Conservation (phyloP, 371 early-diverging fungal genomes). For the Dichotomocladium elegans region DNA sequence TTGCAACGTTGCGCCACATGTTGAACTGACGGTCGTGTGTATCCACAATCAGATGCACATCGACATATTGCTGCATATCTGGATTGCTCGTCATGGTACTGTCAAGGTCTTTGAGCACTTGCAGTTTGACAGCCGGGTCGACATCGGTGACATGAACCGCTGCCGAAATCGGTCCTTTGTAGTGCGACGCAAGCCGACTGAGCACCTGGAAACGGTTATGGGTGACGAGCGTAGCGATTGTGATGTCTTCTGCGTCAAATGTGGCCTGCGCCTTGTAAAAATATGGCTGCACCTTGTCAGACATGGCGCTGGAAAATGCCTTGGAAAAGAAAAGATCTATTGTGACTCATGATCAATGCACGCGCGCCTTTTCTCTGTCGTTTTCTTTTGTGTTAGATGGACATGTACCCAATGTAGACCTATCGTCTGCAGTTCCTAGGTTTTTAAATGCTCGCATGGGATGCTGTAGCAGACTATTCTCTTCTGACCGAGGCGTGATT, state of each 20-base stretch:
- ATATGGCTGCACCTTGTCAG: conserved; percentile 42
- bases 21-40: conserved; percentile 67
- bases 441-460: no score
- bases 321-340: conserved; percentile 35
- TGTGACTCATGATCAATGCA: conserved; percentile 16
- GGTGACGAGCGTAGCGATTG: conserved; percentile 42
- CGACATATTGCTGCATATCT: conserved; percentile 53
- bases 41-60: conserved; percentile 61
- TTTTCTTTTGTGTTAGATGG: no score
- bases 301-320: conserved; percentile 29
- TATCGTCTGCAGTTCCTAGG: no score
- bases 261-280: conserved; percentile 28
- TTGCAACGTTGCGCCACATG: conserved; percentile 69
- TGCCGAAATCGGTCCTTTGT: conserved; percentile 47
- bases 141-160: conserved; percentile 45
- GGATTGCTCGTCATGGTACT: conserved; percentile 28
- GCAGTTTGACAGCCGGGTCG: conserved; percentile 25
- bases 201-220: conserved; percentile 29
- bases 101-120: conserved; percentile 17
- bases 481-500: no score
- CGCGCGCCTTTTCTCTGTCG: no score
- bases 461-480: no score
- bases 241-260: conserved; percentile 37
- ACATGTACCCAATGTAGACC: no score
- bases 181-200: conserved; percentile 35